Base-by-base conservation (phyloP, 1,284 basidiomycete genomes). In the Gomphus bonarii region DNA sequence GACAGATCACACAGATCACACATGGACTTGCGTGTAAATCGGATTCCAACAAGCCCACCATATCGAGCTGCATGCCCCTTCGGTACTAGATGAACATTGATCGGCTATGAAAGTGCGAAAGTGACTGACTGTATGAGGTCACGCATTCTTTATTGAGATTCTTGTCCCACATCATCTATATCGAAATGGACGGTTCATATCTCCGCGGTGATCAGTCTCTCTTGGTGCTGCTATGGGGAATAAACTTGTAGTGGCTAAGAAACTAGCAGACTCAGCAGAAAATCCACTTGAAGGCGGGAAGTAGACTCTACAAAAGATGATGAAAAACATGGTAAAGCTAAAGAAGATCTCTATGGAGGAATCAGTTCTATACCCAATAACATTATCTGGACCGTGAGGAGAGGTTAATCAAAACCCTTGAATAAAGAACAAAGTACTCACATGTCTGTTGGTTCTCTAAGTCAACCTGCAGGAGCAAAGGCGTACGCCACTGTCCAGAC, bases 121-220 rank as follows among this genome's bases (percentile, higher is more conserved):
- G 38, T 5, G 20, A 68, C 72, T 31, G 62, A 81, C 83, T 69
- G 74, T 35, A 95, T 76, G 40, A 95, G 69, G 58, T 87, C 80
- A 55, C 83, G 76, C 70, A 95, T 87, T 10, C 86, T 77, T 46
- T 84, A 73, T 68, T 93, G 90, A 66, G 88, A 91, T 65, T 94
- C 91, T 61, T 88, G 76, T 4, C 91, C 91, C 46, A 76, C 78
- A 61, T 91, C 85, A 65, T 92, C 87, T 52, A 93, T 81, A 2
- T 89, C 90, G 67, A 95, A 95, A 68, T 95, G 92, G 30, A 95
- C 76, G 0, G 94, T 95, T 91, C 91, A 95, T 58, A 97, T 94
- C 1, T 91, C 94, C 10, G 88, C 85, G n/a, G 85, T 87, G 48
- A 95, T 74, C 20, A 91, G 75, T 20, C 88, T 75, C 10, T 85